A percentile compares a stretch with the other conserved stretches of the same genome.
These are phyloP conservation scores for Coelastrella sp. DNA, from an alignment of 139 green algal genomes.

Conservation along the genomic window DNA sequence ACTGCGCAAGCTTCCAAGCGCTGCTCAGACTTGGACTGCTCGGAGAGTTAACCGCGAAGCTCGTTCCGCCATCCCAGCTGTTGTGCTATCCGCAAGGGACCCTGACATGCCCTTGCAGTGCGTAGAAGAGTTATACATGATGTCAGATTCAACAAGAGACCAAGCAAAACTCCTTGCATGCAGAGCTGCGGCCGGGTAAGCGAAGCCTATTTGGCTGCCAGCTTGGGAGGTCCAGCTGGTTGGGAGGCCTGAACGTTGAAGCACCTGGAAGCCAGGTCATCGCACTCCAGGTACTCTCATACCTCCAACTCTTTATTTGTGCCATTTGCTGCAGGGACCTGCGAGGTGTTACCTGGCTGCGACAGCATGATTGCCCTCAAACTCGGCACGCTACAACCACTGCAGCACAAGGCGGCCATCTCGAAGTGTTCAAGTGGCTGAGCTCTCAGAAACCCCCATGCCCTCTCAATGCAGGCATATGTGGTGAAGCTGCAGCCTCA, in stretches of 20 bases:
- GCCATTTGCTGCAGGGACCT: slow-evolving; percentile 9
- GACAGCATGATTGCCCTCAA: neutral
- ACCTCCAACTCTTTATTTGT: no score
- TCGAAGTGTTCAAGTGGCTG: neutral
- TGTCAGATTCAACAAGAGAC: neutral
- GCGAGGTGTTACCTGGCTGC: neutral
- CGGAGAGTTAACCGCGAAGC: neutral
- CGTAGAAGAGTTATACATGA: neutral
- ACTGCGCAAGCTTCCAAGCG: neutral
- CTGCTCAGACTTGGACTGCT: neutral
- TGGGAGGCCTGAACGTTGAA: no score
- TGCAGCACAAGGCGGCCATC: slow-evolving; percentile 8
- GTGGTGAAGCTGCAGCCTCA: slow-evolving; percentile 1
- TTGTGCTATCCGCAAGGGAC: neutral
- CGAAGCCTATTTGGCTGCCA: no score
- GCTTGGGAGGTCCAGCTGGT: no score
- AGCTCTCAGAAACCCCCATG: neutral
- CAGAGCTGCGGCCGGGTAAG: slow-evolving; percentile 22
- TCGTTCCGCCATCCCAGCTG: neutral
- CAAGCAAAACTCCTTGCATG: neutral
- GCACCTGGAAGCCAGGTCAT: no score
- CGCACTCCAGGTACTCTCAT: no score
- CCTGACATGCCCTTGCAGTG: slow-evolving; percentile 1
- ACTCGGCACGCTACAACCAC: neutral
- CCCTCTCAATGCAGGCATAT: slow-evolving; percentile 11